A percentile compares a stretch with the other conserved stretches of the same genome.
These are phyloP conservation scores for Kwoniella dejecticola DNA, from an alignment of 768 basidiomycete species.

Conservation along the genomic window DNA sequence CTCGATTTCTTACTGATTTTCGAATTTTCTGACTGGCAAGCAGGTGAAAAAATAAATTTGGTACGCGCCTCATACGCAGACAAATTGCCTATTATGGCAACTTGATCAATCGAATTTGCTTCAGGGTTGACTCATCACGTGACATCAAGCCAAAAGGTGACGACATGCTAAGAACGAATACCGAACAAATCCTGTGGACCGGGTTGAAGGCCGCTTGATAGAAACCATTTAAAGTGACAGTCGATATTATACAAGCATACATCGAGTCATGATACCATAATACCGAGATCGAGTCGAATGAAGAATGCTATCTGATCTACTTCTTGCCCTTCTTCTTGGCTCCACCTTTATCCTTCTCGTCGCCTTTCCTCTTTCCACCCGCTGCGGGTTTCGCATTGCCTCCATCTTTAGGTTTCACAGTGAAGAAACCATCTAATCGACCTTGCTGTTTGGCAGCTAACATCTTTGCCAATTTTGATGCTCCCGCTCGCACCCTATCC, in stretches of 20 bases:
- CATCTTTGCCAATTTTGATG: constrained; percentile 85
- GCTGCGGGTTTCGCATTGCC: constrained; percentile 51
- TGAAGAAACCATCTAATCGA: constrained; percentile 92
- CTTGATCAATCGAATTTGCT: too few relatives aligned
- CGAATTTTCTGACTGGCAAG: not conserved
- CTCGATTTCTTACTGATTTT: not conserved
- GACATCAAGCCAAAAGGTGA: too few relatives aligned
- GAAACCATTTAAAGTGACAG: too few relatives aligned
- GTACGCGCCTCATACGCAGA: too few relatives aligned
- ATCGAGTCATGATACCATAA: not conserved
- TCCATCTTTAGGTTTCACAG: constrained; percentile 64
- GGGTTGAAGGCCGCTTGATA: too few relatives aligned
- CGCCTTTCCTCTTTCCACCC: constrained; percentile 34
- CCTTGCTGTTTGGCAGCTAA: constrained; percentile 92
- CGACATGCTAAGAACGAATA: too few relatives aligned
- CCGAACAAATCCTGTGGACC: too few relatives aligned
- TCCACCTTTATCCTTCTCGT: constrained; percentile 62
- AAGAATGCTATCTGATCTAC: not conserved
- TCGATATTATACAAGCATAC: not conserved
- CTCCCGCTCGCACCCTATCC: constrained; percentile 92
- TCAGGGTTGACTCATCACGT: too few relatives aligned
- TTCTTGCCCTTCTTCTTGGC: constrained; percentile 56
- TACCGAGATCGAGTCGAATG: not conserved
- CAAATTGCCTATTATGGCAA: too few relatives aligned
- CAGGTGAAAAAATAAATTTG: too few relatives aligned